A percentile compares a stretch with the other conserved stretches of the same genome.
phyloP scores from a whole-genome alignment of 441 rosid genomes.

The Isatis lusitanica region DNA sequence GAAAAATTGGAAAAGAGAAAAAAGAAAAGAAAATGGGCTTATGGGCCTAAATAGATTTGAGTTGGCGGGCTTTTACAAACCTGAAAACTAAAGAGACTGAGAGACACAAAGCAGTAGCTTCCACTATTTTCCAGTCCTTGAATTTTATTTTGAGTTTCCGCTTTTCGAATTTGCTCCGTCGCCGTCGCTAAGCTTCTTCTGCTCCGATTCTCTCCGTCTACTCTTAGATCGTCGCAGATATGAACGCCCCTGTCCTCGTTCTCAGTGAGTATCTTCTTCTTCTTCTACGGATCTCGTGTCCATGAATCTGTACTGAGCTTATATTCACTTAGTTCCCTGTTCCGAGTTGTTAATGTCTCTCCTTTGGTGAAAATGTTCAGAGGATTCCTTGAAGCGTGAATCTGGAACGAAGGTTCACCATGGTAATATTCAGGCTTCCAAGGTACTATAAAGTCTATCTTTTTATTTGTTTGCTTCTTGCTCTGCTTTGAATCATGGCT shows the following conservation, averaged over 20 bases:
- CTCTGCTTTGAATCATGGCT: slow-evolving; percentile 26
- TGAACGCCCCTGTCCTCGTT: slow-evolving; percentile 67
- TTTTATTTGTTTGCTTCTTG: neutral
- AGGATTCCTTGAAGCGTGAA: slow-evolving; percentile 80
- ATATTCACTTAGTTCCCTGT: neutral
- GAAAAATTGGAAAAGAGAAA: no score
- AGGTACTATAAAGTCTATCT: slow-evolving; percentile 42
- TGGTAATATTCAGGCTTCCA: slow-evolving; percentile 77
- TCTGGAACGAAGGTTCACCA: slow-evolving; percentile 69
- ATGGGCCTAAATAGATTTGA: neutral
- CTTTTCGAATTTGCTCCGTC: slow-evolving; percentile 30
- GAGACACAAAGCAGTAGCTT: neutral
- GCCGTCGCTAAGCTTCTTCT: slow-evolving; percentile 23
- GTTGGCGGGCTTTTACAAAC: slow-evolving; percentile 14
- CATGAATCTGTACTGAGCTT: neutral
- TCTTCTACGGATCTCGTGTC: neutral
- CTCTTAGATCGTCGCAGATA: slow-evolving; percentile 24
- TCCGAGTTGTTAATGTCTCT: neutral
- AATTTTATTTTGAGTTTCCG: neutral
- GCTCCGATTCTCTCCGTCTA: neutral
- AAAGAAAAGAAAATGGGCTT: neutral
- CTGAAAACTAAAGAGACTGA: neutral
- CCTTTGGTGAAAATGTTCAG: slow-evolving; percentile 38
- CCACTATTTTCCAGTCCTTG: neutral
- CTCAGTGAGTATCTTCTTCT: slow-evolving; percentile 46